Percentiles rank a stretch among this genome's conserved stretches.
Conservation (phyloP, 129 eudicot species). For the Ambrosia trifida region DNA sequence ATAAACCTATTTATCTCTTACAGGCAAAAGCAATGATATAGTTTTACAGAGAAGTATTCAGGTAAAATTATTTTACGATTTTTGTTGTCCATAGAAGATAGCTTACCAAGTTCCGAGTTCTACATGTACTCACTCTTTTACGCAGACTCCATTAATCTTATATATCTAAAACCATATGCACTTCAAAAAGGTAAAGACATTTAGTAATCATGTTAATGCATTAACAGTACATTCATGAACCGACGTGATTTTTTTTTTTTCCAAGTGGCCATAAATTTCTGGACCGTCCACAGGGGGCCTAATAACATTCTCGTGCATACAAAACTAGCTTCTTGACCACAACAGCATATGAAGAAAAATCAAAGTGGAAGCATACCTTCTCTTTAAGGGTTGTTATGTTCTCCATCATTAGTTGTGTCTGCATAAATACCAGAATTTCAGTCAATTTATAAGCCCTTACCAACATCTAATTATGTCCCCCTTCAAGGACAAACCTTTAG, state of each 20-base stretch:
- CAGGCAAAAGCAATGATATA: neutral
- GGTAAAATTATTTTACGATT: neutral
- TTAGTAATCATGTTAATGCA: neutral
- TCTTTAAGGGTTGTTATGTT: slow-evolving; percentile 17
- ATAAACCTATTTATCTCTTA: too few species aligned
- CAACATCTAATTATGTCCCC: neutral
- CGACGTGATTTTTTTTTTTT: too few species aligned
- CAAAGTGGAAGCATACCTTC: slow-evolving; percentile 12
- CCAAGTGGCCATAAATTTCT: too few species aligned
- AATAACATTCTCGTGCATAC: neutral
- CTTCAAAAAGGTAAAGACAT: neutral
- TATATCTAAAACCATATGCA: neutral
- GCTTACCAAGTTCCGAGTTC: neutral
- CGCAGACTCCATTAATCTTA: neutral
- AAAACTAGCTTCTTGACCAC: neutral
- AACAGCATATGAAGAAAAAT: neutral
- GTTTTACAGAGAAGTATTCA: neutral
- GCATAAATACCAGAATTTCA: neutral
- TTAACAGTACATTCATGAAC: neutral
- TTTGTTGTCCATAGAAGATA: neutral
- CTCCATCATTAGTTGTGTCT: slow-evolving; percentile 15
- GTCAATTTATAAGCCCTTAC: neutral
- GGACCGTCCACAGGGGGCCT: neutral
- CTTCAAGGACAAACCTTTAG: neutral
- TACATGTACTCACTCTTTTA: neutral